A percentile compares a stretch with the other conserved stretches of the same genome.
phyloP scores from a whole-genome alignment of 768 basidiomycete species.

The Cystobasidium tubakii region DNA sequence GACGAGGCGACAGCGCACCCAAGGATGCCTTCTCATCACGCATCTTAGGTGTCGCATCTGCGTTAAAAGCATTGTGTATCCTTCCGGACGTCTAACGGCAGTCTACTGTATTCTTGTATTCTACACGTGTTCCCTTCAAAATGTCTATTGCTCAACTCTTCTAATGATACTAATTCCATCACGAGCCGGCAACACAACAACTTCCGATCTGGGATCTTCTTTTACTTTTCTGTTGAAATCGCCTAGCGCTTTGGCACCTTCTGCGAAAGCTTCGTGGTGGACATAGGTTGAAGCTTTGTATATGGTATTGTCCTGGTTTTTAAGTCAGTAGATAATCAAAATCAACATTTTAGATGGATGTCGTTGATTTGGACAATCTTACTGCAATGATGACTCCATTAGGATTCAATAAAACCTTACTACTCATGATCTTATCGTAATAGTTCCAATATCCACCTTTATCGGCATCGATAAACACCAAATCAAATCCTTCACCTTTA shows the following conservation, averaged over 20 bases:
- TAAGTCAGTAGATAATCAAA: no score
- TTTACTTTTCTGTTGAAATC: constrained; percentile 23
- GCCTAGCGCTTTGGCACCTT: constrained; percentile 28
- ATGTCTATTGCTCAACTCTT: constrained; percentile 1
- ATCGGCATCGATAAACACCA: constrained; percentile 45
- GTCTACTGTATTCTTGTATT: no score
- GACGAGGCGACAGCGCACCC: no score
- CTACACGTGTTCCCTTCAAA: no score
- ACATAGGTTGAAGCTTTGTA: constrained; percentile 39
- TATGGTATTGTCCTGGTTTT: constrained; percentile 44
- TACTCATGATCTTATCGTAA: constrained; percentile 38
- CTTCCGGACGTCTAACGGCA: no score
- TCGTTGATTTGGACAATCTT: no score
- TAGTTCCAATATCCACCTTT: constrained; percentile 38
- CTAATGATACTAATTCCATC: constrained; percentile 32
- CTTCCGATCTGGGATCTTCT: constrained; percentile 12
- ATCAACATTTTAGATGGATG: no score
- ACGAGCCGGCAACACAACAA: constrained; percentile 18
- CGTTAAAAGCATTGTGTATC: neutral
- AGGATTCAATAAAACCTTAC: constrained; percentile 22
- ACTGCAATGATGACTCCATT: constrained; percentile 42
- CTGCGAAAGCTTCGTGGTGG: constrained; percentile 31
- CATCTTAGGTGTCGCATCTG: no score
- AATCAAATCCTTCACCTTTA: constrained; percentile 37
- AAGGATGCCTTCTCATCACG: no score